These are phyloP conservation scores for Sporobolomyces phaffii DNA, from an alignment of 768 basidiomycete genomes.

Conservation along the genomic window DNA sequence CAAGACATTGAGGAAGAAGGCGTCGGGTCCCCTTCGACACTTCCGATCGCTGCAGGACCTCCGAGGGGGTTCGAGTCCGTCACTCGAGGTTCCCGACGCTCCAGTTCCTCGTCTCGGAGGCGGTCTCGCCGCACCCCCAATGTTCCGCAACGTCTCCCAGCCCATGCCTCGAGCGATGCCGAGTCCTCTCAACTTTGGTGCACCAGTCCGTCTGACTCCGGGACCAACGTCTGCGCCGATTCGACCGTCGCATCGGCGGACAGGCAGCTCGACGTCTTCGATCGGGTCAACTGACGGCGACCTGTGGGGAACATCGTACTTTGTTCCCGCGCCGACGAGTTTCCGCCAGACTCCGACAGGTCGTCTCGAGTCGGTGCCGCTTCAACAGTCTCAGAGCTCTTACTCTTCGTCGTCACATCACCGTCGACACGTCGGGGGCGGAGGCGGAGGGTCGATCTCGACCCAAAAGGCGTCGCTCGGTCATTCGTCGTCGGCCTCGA, in stretches of 20 bases:
- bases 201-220: neutral
- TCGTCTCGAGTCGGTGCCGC: constrained; percentile 20
- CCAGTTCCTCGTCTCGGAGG: constrained; percentile 9
- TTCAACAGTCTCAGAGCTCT: neutral
- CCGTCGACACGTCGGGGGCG: neutral
- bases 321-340: neutral
- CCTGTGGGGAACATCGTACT: constrained; percentile 21
- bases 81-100: constrained; percentile 5
- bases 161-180: neutral
- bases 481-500: constrained; percentile 20
- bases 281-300: constrained; percentile 20
- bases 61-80: neutral
- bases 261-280: constrained; percentile 16
- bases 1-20: constrained; percentile 12
- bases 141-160: constrained; percentile 11
- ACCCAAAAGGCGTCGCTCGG: constrained; percentile 1
- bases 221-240: neutral
- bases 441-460: constrained; percentile 7
- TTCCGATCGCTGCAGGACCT: constrained; percentile 33
- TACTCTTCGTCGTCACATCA: neutral
- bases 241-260: neutral
- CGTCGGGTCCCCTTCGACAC: constrained; percentile 17
- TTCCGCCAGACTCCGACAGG: constrained; percentile 29
- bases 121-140: neutral
- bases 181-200: neutral